Percentiles rank a stretch among this genome's conserved stretches.
These are phyloP conservation scores for Persicaria tinctoria DNA, from an alignment of 148 eudicot genomes.

Conservation along the genomic window DNA sequence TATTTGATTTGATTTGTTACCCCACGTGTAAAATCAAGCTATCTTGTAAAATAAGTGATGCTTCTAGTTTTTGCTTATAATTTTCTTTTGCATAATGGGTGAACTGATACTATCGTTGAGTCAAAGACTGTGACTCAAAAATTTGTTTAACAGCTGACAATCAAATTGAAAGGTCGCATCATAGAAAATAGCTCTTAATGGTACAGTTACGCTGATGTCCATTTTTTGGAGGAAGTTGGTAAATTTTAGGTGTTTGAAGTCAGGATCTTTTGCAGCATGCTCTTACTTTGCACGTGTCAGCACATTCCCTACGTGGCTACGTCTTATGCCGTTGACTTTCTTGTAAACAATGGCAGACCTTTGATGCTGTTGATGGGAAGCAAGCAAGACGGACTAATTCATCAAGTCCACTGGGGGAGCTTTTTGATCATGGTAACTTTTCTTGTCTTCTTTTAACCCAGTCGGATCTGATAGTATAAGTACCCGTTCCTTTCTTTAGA, in stretches of 20 bases:
- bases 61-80: not conserved
- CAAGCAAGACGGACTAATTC: slow-evolving; percentile 99
- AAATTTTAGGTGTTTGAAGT: not conserved
- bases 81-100: not conserved
- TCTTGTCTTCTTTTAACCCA: slow-evolving; percentile 3
- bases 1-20: not conserved
- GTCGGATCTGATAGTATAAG: not conserved
- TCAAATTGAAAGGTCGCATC: not conserved
- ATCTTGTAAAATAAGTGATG: not conserved
- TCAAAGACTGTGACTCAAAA: not conserved
- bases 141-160: not conserved
- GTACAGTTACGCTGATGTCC: not conserved
- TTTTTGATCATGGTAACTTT: slow-evolving; percentile 84
- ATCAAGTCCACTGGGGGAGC: slow-evolving; percentile 97
- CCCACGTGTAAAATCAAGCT: not conserved
- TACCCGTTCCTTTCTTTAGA: not conserved
- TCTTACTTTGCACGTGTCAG: slow-evolving; percentile 12
- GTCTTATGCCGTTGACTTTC: slow-evolving; percentile 3
- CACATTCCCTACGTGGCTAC: not conserved
- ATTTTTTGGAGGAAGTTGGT: not conserved
- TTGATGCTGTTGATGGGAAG: slow-evolving; percentile 99
- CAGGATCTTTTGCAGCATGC: slow-evolving; percentile 7
- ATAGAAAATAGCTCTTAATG: not conserved
- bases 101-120: not conserved
- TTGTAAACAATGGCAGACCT: slow-evolving; percentile 42